Conservation (phyloP, 257 asterid species). For the Osmanthus fragrans region DNA sequence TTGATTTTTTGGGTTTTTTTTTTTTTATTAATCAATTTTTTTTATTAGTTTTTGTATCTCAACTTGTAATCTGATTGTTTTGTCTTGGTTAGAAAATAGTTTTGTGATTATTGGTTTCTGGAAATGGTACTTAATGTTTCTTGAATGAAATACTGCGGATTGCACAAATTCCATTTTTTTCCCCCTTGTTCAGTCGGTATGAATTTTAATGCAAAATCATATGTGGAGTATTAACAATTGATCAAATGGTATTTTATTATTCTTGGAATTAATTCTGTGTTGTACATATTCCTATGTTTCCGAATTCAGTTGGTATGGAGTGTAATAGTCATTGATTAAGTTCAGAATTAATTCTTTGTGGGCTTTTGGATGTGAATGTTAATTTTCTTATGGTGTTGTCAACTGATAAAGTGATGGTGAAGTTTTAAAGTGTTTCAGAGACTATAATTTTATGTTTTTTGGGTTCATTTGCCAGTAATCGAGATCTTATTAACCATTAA, state of each 20-base stretch:
- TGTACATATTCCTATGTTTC: neutral
- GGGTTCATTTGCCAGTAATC: neutral
- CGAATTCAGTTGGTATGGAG: neutral
- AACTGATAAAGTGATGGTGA: neutral
- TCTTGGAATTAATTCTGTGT: neutral
- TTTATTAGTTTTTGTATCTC: too few relatives aligned
- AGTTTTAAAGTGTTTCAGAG: neutral
- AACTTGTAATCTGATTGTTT: neutral
- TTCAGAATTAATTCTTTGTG: conserved; percentile 6
- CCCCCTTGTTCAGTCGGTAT: neutral
- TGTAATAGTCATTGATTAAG: neutral
- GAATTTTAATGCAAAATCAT: neutral
- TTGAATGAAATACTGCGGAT: neutral
- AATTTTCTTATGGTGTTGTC: neutral
- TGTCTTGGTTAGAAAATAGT: neutral
- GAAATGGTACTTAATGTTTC: neutral
- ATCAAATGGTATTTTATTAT: neutral
- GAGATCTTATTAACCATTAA: neutral
- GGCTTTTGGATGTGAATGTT: neutral
- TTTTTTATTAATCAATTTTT: neutral
- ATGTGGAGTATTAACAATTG: neutral
- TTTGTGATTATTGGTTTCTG: neutral
- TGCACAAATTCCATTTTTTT: neutral
- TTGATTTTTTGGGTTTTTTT: neutral
- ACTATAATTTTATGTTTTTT: neutral